Evolutionary conservation across 192 early-diverging fungal genomes (phyloP).

Genomic region (Rhizophlyctis rosea): DNA sequence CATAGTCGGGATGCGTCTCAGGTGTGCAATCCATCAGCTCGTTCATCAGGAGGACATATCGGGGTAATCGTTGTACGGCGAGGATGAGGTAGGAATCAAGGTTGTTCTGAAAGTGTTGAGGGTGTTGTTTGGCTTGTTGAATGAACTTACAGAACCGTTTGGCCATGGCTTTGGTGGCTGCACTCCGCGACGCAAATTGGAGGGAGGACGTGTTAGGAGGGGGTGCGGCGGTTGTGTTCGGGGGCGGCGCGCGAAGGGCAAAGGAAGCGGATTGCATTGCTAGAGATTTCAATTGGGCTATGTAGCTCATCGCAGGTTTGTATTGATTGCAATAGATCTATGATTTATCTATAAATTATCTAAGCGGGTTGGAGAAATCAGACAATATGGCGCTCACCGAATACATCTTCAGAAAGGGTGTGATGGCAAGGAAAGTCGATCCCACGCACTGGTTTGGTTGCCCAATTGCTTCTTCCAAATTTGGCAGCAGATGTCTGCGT

Average conservation of each 20-base stretch:
- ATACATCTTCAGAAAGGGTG: constrained; percentile 81
- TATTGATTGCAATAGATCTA: constrained; percentile 77
- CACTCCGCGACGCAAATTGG: constrained; percentile 1
- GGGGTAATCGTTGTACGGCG: constrained; percentile 90
- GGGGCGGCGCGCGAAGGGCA: neutral
- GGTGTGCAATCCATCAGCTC: constrained; percentile 80
- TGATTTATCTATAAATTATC: neutral
- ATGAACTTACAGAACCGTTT: constrained; percentile 31
- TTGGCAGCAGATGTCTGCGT: constrained; percentile 25
- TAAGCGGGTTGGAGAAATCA: neutral
- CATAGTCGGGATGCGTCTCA: constrained; percentile 73
- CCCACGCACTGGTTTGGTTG: constrained; percentile 60
- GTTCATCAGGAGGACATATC: constrained; percentile 86
- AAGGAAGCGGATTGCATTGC: constrained; percentile 2
- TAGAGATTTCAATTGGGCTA: constrained; percentile 43
- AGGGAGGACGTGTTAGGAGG: neutral
- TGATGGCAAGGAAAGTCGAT: constrained; percentile 68
- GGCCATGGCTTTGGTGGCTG: constrained; percentile 13
- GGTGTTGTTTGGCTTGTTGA: constrained; percentile 44
- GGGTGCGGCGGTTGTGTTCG: neutral
- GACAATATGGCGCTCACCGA: constrained; percentile 29
- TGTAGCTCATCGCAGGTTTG: constrained; percentile 66
- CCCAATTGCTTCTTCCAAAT: constrained; percentile 14
- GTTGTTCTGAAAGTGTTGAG: constrained; percentile 72
- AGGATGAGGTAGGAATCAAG: constrained; percentile 83